A percentile compares a stretch with the other conserved stretches of the same genome.
Conservation (phyloP, 2,329 filamentous ascomycete genomes). For the Westerdykella sp. region DNA sequence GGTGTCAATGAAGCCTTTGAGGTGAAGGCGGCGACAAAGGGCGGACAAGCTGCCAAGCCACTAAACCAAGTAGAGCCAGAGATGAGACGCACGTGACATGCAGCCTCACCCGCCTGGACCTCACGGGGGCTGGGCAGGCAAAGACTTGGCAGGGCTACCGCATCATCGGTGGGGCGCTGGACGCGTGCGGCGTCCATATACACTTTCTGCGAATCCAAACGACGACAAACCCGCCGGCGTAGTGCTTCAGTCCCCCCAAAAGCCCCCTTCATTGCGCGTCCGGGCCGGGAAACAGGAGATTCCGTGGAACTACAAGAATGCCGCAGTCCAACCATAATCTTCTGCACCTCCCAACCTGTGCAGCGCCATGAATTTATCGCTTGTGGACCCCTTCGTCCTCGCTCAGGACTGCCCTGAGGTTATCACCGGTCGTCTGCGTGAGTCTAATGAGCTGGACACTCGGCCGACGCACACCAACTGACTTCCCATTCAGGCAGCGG, state of each 20-base stretch:
- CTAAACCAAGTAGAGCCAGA: too few relatives aligned
- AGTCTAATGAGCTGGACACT: slow-evolving; percentile 32
- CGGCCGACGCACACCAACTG: slow-evolving; percentile 8
- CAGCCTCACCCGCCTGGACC: too few relatives aligned
- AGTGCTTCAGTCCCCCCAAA: neutral
- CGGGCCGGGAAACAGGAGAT: too few relatives aligned
- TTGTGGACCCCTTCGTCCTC: slow-evolving; percentile 65
- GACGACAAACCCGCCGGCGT: neutral
- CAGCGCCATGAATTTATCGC: slow-evolving; percentile 60
- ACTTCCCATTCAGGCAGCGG: slow-evolving; percentile 46
- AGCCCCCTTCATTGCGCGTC: neutral
- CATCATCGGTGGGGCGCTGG: too few relatives aligned
- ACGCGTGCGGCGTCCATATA: too few relatives aligned
- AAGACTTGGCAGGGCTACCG: too few relatives aligned
- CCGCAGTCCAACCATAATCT: neutral
- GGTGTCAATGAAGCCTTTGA: slow-evolving; percentile 5
- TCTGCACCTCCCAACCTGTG: neutral
- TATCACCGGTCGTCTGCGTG: slow-evolving; percentile 79
- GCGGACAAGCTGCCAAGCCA: too few relatives aligned
- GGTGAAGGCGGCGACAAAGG: too few relatives aligned
- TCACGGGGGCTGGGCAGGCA: too few relatives aligned
- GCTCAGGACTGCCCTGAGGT: slow-evolving; percentile 84
- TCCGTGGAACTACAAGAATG: neutral
- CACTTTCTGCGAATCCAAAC: too few relatives aligned
- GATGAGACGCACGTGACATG: too few relatives aligned